Conservation (phyloP, 2,329 filamentous ascomycete species). For the Fusarium nisikadoi region DNA sequence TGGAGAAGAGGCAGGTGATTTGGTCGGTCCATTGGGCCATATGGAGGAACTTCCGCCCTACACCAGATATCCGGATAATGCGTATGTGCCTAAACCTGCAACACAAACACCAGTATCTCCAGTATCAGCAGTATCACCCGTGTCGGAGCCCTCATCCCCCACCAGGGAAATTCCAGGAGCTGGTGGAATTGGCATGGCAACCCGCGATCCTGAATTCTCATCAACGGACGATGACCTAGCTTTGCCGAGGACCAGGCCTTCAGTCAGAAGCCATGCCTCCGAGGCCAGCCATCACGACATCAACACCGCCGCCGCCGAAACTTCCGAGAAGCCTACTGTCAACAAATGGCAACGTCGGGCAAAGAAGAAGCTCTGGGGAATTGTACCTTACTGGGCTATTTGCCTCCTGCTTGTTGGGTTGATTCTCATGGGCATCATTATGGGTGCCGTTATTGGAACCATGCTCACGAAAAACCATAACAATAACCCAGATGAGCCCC, state of each 20-base stretch:
- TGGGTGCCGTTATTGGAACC: constrained; percentile 67
- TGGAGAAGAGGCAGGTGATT: constrained; percentile 86
- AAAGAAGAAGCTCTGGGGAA: constrained; percentile 65
- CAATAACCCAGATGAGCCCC: neutral
- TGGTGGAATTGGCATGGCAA: constrained; percentile 69
- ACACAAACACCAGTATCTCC: constrained; percentile 14
- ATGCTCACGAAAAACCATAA: constrained; percentile 47
- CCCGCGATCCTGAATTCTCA: constrained; percentile 70
- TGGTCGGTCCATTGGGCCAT: constrained; percentile 89
- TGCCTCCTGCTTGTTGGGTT: constrained; percentile 60
- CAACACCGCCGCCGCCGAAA: constrained; percentile 59
- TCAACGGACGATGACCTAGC: constrained; percentile 65
- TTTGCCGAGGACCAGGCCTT: constrained; percentile 61
- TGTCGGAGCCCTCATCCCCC: constrained; percentile 23
- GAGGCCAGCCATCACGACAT: constrained; percentile 65
- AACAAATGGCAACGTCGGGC: constrained; percentile 65
- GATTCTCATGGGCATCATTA: constrained; percentile 63
- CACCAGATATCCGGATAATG: constrained; percentile 85
- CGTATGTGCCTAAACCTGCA: constrained; percentile 53
- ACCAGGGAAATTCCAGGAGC: constrained; percentile 61
- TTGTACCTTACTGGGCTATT: constrained; percentile 72
- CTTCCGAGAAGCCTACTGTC: constrained; percentile 60
- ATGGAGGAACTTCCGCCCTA: constrained; percentile 93
- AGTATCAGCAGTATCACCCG: constrained; percentile 14
- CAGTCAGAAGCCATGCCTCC: constrained; percentile 60